These are phyloP conservation scores for Quercus rubra DNA, from an alignment of 306 rosid species.

Conservation along the genomic window DNA sequence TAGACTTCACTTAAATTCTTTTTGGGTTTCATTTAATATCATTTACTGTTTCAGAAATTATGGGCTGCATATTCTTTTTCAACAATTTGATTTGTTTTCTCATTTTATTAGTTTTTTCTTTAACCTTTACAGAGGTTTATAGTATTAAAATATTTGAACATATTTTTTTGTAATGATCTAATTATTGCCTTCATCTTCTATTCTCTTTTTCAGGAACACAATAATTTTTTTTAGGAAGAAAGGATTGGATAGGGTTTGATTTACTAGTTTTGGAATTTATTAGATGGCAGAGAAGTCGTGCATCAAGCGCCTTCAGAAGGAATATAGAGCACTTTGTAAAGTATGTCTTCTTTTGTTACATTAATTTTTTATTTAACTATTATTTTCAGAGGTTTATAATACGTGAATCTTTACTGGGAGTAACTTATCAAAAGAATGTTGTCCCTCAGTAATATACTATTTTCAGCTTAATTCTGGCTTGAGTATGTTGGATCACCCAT, in stretches of 20 bases:
- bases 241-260: conserved; percentile 15
- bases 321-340: conserved; percentile 98
- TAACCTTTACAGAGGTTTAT: not conserved
- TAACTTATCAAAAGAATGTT: not conserved
- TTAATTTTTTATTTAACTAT: not conserved
- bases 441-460: not conserved
- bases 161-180: not conserved
- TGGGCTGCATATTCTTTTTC: not conserved
- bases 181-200: not conserved
- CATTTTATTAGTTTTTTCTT: not conserved
- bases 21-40: not conserved
- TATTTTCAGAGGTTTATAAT: not conserved
- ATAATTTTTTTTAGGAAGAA: conserved; percentile 10
- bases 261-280: conserved; percentile 21
- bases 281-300: conserved; percentile 94
- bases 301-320: conserved; percentile 94
- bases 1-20: not conserved
- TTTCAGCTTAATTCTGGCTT: not conserved
- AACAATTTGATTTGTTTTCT: not conserved
- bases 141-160: not conserved
- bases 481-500: not conserved
- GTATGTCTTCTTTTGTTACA: conserved; percentile 36
- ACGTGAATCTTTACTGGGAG: not conserved
- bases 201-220: conserved; percentile 26
- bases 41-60: not conserved